Evolutionary conservation across 345 rosid species (phyloP).

Genomic region (Eucalyptus paniculata): DNA sequence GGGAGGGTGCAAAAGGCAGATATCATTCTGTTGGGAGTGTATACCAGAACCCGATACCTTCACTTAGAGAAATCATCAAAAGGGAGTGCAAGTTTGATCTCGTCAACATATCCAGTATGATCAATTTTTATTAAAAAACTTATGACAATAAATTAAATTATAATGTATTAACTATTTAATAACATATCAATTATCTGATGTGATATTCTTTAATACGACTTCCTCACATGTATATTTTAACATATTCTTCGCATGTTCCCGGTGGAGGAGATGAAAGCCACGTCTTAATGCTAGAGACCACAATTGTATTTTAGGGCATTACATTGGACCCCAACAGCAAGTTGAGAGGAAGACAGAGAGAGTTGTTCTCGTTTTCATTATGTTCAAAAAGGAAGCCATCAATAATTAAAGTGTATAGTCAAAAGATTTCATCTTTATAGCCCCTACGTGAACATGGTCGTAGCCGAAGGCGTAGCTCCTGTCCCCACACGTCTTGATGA

Average conservation of each 20-base stretch:
- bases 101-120: rapidly evolving
- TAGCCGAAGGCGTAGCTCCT: background rate
- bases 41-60: too few species aligned
- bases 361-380: background rate
- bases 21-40: background rate
- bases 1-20: background rate
- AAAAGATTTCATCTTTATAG: background rate
- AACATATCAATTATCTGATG: too few species aligned
- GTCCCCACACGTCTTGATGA: background rate
- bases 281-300: too few species aligned
- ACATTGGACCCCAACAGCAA: too few species aligned
- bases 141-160: rapidly evolving
- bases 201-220: too few species aligned
- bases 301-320: too few species aligned
- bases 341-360: background rate
- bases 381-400: background rate
- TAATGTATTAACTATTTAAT: too few species aligned
- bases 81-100: rapidly evolving
- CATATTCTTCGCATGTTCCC: rapidly evolving
- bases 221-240: rapidly evolving
- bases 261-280: background rate
- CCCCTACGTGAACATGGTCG: background rate
- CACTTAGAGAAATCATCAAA: rapidly evolving
- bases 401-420: background rate
- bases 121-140: rapidly evolving